These are phyloP conservation scores for Ascosphaera acerosa DNA, from an alignment of 2,329 filamentous ascomycete species.

Conservation along the genomic window DNA sequence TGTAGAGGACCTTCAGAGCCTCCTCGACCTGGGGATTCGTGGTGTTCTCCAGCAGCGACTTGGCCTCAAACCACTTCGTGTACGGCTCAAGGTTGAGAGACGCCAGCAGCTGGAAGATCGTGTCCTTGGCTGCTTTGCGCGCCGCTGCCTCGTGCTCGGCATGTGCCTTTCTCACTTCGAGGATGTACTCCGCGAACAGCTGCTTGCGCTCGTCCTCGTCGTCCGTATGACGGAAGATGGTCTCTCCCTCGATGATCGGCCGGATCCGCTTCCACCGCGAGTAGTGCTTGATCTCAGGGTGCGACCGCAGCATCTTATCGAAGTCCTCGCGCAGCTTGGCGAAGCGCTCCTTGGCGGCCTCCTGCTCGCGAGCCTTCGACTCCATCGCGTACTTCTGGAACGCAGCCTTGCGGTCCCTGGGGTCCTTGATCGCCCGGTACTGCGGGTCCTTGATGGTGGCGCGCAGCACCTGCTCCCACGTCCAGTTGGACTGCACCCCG, in stretches of 20 bases:
- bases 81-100: constrained; percentile 72
- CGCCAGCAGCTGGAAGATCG: constrained; percentile 52
- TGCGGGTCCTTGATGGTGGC: constrained; percentile 73
- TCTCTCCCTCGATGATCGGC: constrained; percentile 83
- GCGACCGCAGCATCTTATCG: constrained; percentile 80
- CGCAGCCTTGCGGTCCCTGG: constrained; percentile 65
- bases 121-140: constrained; percentile 61
- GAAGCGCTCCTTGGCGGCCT: constrained; percentile 76
- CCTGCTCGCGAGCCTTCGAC: constrained; percentile 75
- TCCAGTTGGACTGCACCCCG: constrained; percentile 74
- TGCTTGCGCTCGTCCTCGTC: constrained; percentile 69
- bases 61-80: constrained; percentile 81
- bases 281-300: constrained; percentile 92
- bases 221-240: constrained; percentile 76
- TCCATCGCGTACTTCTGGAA: constrained; percentile 93
- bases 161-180: constrained; percentile 58
- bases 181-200: constrained; percentile 81
- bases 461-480: constrained; percentile 73
- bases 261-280: constrained; percentile 92
- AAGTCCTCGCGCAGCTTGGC: constrained; percentile 85
- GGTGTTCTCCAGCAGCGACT: constrained; percentile 53
- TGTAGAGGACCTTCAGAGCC: constrained; percentile 64
- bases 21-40: constrained; percentile 54
- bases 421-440: constrained; percentile 78
- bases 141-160: constrained; percentile 45